Evolutionary conservation across 1,284 basidiomycete species (phyloP), one percentile per base, ranked within the genome.

Genomic region (Apiotrichum montevideense): DNA sequence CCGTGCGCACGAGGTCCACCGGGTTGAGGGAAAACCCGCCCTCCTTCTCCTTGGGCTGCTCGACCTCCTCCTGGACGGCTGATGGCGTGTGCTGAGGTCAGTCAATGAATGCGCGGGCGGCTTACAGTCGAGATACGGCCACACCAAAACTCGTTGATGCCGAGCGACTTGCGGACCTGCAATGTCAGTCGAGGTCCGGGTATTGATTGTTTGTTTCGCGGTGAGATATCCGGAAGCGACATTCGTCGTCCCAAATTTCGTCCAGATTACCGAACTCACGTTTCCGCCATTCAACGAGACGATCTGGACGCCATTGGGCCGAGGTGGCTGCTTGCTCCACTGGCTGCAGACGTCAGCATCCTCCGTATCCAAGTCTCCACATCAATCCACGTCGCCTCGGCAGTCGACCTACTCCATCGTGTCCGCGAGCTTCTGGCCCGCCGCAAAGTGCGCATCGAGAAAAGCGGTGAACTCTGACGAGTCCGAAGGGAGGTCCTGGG

Each of bases 101-200:
- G 47, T 10, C 6, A 11, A 1, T 5, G 15, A 6, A 29, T 6
- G 13, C 3, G 4, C 13, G 43, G 11, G 41, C 3, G 6, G 41
- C 50, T 34, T 44, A 51, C 50, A 11, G 15, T 21, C 3, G 62
- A 63, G 21, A 62, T 55, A 4, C 70, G 59, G 10, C 69, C 70
- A 52, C 69, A 71, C 70, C 70, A 72, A 51, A 62, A 68, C 15
- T 71, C 70, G 46, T 61, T 66, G 15, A 71, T 58, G 9, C 62
- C 62, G 8, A 72, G 55, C 9, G 52, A 35, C 49, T 68, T 68
- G 34, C 65, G 62, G n/a, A 64, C 56, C 70, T 72, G 52, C 29
- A 29, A 29, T 29, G 29, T 29, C 29, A 29, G 29, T 29, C 29
- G n/a, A 29, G 11, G 15, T n/a, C 14, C 6, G 46, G 3, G 14